A percentile compares a stretch with the other conserved stretches of the same genome.
These are phyloP conservation scores for Ophiostoma populinum DNA, from an alignment of 2,329 filamentous ascomycete genomes.

Conservation along the genomic window DNA sequence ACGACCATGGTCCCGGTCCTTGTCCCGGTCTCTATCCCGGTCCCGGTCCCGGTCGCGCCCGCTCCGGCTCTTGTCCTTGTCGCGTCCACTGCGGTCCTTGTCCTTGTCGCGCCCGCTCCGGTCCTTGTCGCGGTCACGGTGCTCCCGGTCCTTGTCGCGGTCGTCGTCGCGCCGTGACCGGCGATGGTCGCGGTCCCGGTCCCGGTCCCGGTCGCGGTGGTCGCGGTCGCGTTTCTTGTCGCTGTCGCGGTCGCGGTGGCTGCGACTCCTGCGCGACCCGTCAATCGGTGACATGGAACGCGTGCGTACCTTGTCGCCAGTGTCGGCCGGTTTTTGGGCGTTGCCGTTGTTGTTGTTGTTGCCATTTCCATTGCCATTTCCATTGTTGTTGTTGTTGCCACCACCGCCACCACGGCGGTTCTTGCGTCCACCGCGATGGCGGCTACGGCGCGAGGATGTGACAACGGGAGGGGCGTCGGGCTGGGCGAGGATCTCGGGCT, in stretches of 20 bases:
- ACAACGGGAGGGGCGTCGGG: too few relatives aligned
- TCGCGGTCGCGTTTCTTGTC: constrained; percentile 21
- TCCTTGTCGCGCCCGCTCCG: neutral
- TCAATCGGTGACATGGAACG: constrained; percentile 7
- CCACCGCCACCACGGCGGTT: constrained; percentile 5
- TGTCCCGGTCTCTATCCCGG: constrained; percentile 12
- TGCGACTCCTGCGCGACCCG: constrained; percentile 5
- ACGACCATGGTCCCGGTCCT: constrained; percentile 16
- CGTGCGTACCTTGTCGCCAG: constrained; percentile 2
- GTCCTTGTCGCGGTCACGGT: constrained; percentile 14
- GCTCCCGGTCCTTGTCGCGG: constrained; percentile 3
- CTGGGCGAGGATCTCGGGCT: too few relatives aligned
- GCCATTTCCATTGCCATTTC: neutral
- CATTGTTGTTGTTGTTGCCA: neutral
- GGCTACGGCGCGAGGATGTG: too few relatives aligned
- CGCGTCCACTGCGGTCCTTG: constrained; percentile 7
- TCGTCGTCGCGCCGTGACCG: constrained; percentile 5
- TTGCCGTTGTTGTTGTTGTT: neutral
- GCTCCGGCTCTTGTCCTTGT: constrained; percentile 17
- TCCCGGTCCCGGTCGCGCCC: constrained; percentile 14
- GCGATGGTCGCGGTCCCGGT: constrained; percentile 12
- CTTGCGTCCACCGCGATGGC: constrained; percentile 5
- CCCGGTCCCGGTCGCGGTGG: constrained; percentile 5
- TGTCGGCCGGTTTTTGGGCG: neutral
- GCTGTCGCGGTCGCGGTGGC: constrained; percentile 7